Base-by-base conservation (phyloP, 768 basidiomycete genomes). In the Suillus bovinus region DNA sequence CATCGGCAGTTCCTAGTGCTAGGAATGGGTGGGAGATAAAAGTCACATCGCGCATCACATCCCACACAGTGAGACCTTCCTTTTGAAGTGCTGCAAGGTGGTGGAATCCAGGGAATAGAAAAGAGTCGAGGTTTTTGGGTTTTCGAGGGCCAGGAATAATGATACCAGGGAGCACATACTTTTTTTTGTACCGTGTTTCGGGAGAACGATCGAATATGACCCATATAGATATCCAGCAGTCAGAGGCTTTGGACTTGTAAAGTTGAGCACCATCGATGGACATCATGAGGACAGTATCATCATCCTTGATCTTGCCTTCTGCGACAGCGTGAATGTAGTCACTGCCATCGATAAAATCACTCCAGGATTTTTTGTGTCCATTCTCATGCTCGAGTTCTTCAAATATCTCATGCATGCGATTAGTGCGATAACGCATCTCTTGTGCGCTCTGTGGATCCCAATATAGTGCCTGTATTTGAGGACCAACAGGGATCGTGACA, bases 221-320 rank as follows among this genome's bases (percentile, higher is more conserved):
- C 77, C 75, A 78, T 17, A 80, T 78, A 10, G 57, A 66, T 0
- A 75, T 67, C 72, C 72, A 74, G 49, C 68, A 69, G 31, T 70
- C 68, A 0, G 78, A 79, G 0, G 11, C 44, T 63, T 80, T 80
- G 62, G 66, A 65, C 8, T 59, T 58, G 59, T 79, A 80, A 0
- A 59, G 44, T n/a, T 49, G 78, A 0, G 76, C 74, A 6, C 79
- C 78, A 55, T 81, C 77, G 9, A 78, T 66, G 0, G 79, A 80
- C 4, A 74, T 61, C 60, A 77, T 66, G 4, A 80, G 64, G 7
- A 77, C 42, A 4, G 69, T 72, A 57, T 79, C 77, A 3, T 53
- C 14, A 10, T 41, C 34, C 10, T 14, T 39, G 16, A 39, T 39
- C 17, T 17, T 39, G 39, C 39, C 39, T 17, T 14, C 39, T 39